Evolutionary conservation across 257 asterid genomes (phyloP).

Genomic region (Solanum piurae): DNA sequence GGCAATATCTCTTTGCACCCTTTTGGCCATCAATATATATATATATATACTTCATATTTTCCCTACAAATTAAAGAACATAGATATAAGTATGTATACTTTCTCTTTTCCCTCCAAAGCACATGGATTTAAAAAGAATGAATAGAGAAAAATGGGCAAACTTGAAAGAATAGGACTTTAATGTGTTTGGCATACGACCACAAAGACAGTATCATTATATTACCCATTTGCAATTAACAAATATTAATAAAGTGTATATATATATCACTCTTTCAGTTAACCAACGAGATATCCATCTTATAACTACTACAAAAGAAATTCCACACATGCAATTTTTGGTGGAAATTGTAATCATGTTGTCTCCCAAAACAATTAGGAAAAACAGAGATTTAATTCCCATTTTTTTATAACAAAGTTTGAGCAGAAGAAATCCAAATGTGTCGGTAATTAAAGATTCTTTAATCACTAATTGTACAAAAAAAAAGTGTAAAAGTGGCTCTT

Average conservation of each 20-base stretch:
- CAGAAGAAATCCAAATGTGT: background rate
- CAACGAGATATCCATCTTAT: background rate
- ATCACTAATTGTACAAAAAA: background rate
- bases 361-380: conserved; percentile 18
- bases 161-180: background rate
- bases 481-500: conserved; percentile 32
- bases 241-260: background rate
- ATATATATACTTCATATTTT: background rate
- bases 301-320: background rate
- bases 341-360: conserved; percentile 48
- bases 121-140: background rate
- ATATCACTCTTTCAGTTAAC: background rate
- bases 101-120: background rate
- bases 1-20: background rate
- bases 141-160: background rate
- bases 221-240: background rate
- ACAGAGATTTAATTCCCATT: background rate
- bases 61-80: background rate
- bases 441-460: background rate
- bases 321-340: conserved; percentile 21
- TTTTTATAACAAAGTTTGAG: background rate
- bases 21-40: background rate
- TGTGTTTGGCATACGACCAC: background rate
- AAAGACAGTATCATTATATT: background rate
- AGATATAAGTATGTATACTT: background rate